phyloP scores from a whole-genome alignment of 345 rosid species.

The Syzygium aromaticum region DNA sequence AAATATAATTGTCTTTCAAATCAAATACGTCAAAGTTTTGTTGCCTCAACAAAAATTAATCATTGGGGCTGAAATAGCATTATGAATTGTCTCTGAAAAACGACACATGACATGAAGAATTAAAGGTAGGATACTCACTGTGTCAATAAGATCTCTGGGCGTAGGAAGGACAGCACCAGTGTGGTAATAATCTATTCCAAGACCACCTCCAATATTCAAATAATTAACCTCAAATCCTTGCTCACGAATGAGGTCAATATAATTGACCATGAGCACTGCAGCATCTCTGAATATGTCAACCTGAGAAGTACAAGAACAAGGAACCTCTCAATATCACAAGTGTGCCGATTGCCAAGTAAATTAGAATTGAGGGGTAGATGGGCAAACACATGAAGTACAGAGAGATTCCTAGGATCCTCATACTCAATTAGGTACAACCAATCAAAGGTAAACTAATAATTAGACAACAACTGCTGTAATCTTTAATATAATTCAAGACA shows the following conservation, averaged over 20 bases:
- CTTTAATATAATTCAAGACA: not conserved
- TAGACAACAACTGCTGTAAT: not conserved
- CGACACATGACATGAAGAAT: not conserved
- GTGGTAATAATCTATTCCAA: constrained; percentile 95
- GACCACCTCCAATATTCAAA: constrained; percentile 95
- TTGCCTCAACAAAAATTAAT: not conserved
- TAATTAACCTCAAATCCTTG: constrained; percentile 87
- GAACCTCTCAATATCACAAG: not conserved
- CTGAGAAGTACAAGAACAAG: constrained; percentile 23
- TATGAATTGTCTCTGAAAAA: not conserved
- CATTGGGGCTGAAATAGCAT: not conserved
- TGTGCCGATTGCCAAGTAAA: not conserved
- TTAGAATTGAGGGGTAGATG: not conserved
- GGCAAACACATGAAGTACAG: not conserved
- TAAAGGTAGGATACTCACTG: constrained; percentile 37
- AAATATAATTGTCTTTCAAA: not conserved
- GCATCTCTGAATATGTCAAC: constrained; percentile 97
- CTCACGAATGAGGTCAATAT: constrained; percentile 75
- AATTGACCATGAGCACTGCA: constrained; percentile 81
- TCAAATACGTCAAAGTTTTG: not conserved
- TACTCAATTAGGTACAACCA: not conserved
- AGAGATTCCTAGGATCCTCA: not conserved
- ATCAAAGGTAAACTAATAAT: not conserved
- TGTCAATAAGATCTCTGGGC: constrained; percentile 91
- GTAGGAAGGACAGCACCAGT: constrained; percentile 78